Percentiles rank a stretch among this genome's conserved stretches.
Evolutionary conservation across 768 basidiomycete genomes (phyloP).

Genomic region (Mycena crocata): DNA sequence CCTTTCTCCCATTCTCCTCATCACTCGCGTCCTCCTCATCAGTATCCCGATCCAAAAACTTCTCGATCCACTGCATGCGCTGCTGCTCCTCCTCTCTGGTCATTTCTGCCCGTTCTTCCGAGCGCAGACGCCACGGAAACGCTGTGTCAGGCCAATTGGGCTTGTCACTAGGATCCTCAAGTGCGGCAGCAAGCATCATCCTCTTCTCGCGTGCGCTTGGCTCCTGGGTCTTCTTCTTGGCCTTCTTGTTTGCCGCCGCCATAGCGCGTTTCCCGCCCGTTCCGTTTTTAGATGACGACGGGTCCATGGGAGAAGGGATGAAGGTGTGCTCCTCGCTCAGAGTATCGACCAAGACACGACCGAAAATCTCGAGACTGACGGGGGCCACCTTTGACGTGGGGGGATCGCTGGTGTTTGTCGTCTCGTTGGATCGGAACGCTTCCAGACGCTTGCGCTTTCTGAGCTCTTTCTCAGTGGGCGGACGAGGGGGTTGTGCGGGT

Average conservation of each 20-base stretch:
- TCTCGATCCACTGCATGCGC: constrained; percentile 72
- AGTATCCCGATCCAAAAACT: constrained; percentile 79
- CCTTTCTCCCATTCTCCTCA: constrained; percentile 29
- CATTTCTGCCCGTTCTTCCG: constrained; percentile 63
- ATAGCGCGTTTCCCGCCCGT: constrained; percentile 46
- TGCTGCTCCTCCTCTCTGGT: constrained; percentile 69
- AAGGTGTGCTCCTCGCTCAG: constrained; percentile 52
- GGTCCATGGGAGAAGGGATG: constrained; percentile 41
- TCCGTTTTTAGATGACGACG: constrained; percentile 54
- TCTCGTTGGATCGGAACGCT: constrained; percentile 66
- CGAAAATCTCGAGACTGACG: constrained; percentile 74
- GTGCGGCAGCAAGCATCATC: constrained; percentile 34
- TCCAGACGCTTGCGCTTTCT: constrained; percentile 76
- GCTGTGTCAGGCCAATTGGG: constrained; percentile 85
- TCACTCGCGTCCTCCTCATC: constrained; percentile 66
- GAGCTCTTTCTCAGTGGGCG: constrained; percentile 68
- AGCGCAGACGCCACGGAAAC: constrained; percentile 81
- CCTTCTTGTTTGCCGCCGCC: constrained; percentile 20
- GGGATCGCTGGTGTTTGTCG: constrained; percentile 43
- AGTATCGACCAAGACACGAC: constrained; percentile 75
- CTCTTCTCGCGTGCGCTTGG: constrained; percentile 49
- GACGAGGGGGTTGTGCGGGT: constrained; percentile 44
- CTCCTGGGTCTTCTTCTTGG: constrained; percentile 62
- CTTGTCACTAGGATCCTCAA: constrained; percentile 53
- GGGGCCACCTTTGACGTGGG: constrained; percentile 62